Conservation (phyloP, 768 basidiomycete species). For the Cystoderma amianthinum region DNA sequence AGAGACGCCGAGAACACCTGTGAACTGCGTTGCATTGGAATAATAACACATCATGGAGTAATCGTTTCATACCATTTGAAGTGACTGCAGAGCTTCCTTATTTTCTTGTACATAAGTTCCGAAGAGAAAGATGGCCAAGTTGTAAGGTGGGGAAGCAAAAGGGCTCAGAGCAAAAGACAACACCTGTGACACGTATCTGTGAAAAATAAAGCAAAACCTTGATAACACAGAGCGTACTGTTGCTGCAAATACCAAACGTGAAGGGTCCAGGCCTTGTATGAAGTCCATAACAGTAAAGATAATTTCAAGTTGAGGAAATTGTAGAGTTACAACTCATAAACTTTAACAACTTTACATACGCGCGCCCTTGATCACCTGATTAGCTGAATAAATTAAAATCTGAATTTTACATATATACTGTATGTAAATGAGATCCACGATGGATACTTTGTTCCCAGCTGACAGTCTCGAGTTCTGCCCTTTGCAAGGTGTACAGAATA, state of each 20-base stretch:
- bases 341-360: too few species aligned
- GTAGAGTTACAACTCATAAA: too few species aligned
- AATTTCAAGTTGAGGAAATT: too few species aligned
- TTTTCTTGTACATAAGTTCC: constrained; percentile 70
- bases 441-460: constrained; percentile 77
- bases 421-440: neutral
- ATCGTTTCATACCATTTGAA: constrained; percentile 45
- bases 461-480: constrained; percentile 93
- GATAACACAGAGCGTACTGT: constrained; percentile 36
- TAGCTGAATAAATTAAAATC: constrained; percentile 1
- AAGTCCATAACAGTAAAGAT: constrained; percentile 45
- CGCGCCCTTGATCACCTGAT: too few species aligned
- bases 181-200: constrained; percentile 27
- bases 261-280: constrained; percentile 63
- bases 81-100: constrained; percentile 53
- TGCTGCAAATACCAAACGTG: constrained; percentile 57
- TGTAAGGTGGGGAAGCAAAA: constrained; percentile 61
- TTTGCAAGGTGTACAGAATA: constrained; percentile 40
- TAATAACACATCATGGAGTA: neutral
- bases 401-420: constrained; percentile 1
- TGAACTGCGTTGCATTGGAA: constrained; percentile 40
- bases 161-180: constrained; percentile 54
- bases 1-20: constrained; percentile 54
- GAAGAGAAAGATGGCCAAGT: constrained; percentile 79
- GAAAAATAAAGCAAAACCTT: neutral